A percentile compares a stretch with the other conserved stretches of the same genome.
phyloP scores from a whole-genome alignment of 257 asterid species.

The Penstemon newberryi region DNA sequence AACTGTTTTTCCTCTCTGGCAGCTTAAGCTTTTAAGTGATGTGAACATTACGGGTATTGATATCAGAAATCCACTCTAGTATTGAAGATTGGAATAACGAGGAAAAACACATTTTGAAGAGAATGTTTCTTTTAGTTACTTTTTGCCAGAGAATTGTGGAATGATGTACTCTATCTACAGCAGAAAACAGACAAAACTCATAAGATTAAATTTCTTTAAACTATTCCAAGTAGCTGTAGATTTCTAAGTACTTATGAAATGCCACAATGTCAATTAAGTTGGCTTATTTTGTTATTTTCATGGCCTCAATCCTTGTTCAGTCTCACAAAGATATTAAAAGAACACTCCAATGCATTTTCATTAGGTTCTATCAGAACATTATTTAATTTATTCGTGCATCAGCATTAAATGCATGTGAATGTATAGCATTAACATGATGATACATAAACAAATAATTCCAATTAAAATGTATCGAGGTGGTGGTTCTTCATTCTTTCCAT shows the following conservation, averaged over 20 bases:
- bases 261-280: not conserved
- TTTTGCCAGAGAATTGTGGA: not conserved
- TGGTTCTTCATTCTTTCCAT: not conserved
- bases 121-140: not conserved
- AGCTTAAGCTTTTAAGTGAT: no score
- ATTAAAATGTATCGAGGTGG: not conserved
- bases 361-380: not conserved
- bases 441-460: not conserved
- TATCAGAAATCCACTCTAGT: no score
- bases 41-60: no score
- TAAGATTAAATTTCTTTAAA: not conserved
- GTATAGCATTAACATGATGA: not conserved
- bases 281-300: not conserved
- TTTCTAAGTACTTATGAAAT: not conserved
- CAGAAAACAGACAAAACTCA: not conserved
- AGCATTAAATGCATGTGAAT: slow-evolving; percentile 7
- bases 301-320: not conserved
- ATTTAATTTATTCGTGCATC: not conserved
- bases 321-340: not conserved
- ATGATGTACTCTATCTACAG: not conserved
- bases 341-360: not conserved
- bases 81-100: no score
- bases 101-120: no score
- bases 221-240: not conserved
- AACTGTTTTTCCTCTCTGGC: no score